Evolutionary conservation across 2,329 filamentous ascomycete species (phyloP), one percentile per base, ranked within the genome.

Genomic region (Chaetomiaceae sp.): DNA sequence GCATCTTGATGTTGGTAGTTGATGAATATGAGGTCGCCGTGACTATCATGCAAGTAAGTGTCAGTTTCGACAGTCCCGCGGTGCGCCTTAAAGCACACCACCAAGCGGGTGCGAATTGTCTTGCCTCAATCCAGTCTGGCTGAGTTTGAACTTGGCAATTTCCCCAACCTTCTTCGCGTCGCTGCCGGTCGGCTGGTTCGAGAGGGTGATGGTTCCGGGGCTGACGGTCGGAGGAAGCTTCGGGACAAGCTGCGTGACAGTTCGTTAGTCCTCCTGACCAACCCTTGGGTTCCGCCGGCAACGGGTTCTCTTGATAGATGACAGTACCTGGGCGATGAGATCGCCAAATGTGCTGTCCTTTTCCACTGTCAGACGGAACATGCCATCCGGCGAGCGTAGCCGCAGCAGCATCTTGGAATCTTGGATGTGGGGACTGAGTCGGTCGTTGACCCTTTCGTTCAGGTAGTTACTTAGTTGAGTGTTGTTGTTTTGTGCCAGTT

Each of bases 11-110:
- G 80, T 61, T 85, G 74, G 72, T 95, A 99, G 60, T 81, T 84
- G 60, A 97, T 75, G 71, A 90, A 99, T 59, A 99, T 82, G 66
- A 96, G 83, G 66, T 96, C 90, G 58, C 94, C 94, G 67, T 99
- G 90, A 58, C 88, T 94, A 30, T 45, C 20, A 25, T 13, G 21
- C 1, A 11, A 20, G 18, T 42, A 11, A 20, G 18, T 42, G 51
- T 56, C 25, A 59, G 46, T 47, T 40, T 41, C 33, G 37, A 25
- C 34, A 7, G 10, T n/a, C 29, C n/a, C 36, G 1, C 13, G 20
- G n/a, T n/a, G n/a, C 14, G 16, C 16, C 9, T 11, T 8, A 4
- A 37, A n/a, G n/a, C 14, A n/a, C 18, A 11, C 6, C 13, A 18
- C 7, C 9, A 4, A 20, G 18, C 10, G 36, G 10, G 44, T 14